Conservation (phyloP, 306 rosid genomes). For the Benincasa hispida region DNA sequence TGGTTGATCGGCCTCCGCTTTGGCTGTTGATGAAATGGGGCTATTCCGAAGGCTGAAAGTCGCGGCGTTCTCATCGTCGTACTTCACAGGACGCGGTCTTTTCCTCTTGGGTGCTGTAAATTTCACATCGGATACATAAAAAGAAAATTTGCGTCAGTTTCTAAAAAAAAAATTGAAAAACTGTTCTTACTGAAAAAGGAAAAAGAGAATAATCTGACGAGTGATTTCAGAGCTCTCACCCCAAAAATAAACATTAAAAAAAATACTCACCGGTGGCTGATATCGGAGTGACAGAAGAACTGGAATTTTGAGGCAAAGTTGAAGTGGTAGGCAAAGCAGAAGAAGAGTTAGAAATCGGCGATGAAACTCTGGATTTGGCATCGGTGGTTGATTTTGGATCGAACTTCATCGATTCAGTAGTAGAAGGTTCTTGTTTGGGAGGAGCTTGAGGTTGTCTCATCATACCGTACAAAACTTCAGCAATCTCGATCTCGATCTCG, state of each 20-base stretch:
- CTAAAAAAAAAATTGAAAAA: not conserved
- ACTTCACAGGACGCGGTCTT: constrained; percentile 62
- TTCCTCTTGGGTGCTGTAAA: constrained; percentile 81
- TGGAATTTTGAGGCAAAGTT: constrained; percentile 44
- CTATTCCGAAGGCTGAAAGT: constrained; percentile 29
- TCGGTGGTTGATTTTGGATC: constrained; percentile 51
- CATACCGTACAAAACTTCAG: constrained; percentile 89
- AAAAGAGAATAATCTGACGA: not conserved
- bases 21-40: constrained; percentile 35
- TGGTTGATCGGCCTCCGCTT: constrained; percentile 36
- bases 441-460: constrained; percentile 84
- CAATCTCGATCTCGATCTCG: constrained; percentile 94
- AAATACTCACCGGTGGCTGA: constrained; percentile 61
- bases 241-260: not conserved
- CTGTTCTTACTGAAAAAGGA: not conserved
- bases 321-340: constrained; percentile 21
- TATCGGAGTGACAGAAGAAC: constrained; percentile 29
- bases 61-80: constrained; percentile 47
- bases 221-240: not conserved
- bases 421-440: constrained; percentile 45
- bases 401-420: constrained; percentile 38
- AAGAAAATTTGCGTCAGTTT: not conserved
- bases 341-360: constrained; percentile 61
- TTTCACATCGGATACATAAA: constrained; percentile 1
- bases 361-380: constrained; percentile 52